These are phyloP conservation scores for Malassezia equina DNA, from an alignment of 1,284 basidiomycete species.

Conservation along the genomic window DNA sequence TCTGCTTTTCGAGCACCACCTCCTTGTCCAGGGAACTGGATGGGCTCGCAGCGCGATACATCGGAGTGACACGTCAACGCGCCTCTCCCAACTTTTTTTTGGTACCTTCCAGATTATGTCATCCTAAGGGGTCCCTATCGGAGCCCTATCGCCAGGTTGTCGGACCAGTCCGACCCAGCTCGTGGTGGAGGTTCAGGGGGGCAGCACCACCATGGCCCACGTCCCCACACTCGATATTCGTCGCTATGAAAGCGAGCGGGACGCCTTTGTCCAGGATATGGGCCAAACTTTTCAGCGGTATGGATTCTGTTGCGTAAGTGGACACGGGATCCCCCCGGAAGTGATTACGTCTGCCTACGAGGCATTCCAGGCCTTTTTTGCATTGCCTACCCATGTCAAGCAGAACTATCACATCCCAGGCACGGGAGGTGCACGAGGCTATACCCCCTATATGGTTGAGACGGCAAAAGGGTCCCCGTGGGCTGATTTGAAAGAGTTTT, in stretches of 20 bases:
- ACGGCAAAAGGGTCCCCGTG: constrained; percentile 3
- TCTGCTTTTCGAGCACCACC: background rate
- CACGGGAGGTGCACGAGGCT: constrained; percentile 8
- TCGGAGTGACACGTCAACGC: background rate
- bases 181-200: no score
- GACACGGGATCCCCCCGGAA: constrained; percentile 1
- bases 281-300: background rate
- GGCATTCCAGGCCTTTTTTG: constrained; percentile 1
- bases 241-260: constrained; percentile 3
- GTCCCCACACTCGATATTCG: constrained; percentile 7
- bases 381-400: background rate
- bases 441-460: constrained; percentile 8
- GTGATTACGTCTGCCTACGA: background rate
- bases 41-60: background rate
- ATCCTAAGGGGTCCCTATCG: background rate
- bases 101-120: background rate
- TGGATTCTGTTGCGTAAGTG: constrained; percentile 9
- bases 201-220: background rate
- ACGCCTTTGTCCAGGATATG: constrained; percentile 3
- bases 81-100: background rate
- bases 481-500: constrained; percentile 13
- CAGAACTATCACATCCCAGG: constrained; percentile 8
- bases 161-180: no score
- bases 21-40: background rate
- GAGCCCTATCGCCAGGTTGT: no score